Conservation (phyloP, 2,329 filamentous ascomycete species). For the Venturiaceae sp. region DNA sequence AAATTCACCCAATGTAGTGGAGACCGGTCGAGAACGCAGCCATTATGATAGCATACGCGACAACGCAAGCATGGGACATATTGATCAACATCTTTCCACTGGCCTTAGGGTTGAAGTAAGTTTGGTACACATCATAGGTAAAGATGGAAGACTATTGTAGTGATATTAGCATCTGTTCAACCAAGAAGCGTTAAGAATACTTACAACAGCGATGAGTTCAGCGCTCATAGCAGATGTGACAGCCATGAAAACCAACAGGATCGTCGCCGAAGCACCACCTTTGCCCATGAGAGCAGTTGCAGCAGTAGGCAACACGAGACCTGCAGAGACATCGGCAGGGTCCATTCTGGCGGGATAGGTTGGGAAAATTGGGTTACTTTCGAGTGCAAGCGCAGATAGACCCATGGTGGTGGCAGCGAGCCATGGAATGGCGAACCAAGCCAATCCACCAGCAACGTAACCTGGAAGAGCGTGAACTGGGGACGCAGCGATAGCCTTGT, state of each 20-base stretch:
- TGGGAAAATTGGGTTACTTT: conserved; percentile 62
- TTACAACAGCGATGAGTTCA: conserved; percentile 76
- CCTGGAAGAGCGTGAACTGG: conserved; percentile 80
- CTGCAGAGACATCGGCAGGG: conserved; percentile 66
- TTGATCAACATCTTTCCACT: conserved; percentile 69
- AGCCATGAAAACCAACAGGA: conserved; percentile 82
- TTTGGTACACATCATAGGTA: conserved; percentile 83
- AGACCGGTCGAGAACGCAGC: conserved; percentile 70
- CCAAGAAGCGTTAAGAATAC: no score
- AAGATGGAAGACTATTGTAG: no score
- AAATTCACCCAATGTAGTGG: conserved; percentile 35
- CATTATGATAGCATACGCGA: conserved; percentile 69
- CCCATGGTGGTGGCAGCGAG: conserved; percentile 83
- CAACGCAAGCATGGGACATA: conserved; percentile 64
- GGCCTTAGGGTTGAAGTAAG: conserved; percentile 71
- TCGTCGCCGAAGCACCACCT: conserved; percentile 67
- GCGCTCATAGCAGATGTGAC: conserved; percentile 77
- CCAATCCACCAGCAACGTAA: conserved; percentile 74
- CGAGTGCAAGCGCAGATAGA: conserved; percentile 68
- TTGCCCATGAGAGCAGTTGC: conserved; percentile 75
- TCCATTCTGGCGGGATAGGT: conserved; percentile 65
- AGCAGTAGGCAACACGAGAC: conserved; percentile 75
- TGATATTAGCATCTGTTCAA: no score
- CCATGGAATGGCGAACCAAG: conserved; percentile 90
- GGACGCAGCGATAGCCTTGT: conserved; percentile 84